Conservation (phyloP, 768 basidiomycete species). For the Boletellus sp. region DNA sequence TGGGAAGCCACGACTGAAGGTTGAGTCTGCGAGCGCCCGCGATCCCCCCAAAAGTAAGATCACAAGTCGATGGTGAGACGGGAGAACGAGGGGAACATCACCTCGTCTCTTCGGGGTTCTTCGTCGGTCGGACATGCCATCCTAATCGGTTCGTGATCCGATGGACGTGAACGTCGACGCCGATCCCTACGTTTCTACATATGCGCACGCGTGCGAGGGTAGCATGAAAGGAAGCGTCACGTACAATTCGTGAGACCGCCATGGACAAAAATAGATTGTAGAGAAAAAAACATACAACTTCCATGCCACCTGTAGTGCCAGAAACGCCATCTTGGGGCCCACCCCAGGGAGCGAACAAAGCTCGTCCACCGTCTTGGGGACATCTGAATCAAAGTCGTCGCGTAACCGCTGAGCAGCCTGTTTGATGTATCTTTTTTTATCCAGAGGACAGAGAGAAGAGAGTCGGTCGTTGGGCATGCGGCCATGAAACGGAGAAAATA, state of each 20-base stretch:
- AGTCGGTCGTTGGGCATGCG: neutral
- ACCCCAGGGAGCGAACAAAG: conserved; percentile 87
- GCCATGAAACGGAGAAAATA: neutral
- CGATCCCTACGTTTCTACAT: conserved; percentile 79
- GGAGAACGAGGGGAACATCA: conserved; percentile 25
- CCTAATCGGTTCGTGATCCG: conserved; percentile 89
- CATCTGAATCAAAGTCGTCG: conserved; percentile 75
- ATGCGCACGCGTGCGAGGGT: neutral
- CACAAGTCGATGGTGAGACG: no score
- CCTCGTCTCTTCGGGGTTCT: conserved; percentile 87
- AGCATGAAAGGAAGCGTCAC: no score
- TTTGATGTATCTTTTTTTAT: conserved; percentile 58
- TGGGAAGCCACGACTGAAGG: conserved; percentile 72
- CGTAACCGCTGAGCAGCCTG: conserved; percentile 64
- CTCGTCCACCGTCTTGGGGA: conserved; percentile 86
- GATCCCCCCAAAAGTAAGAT: neutral
- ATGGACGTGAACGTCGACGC: conserved; percentile 95
- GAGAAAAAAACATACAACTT: conserved; percentile 49
- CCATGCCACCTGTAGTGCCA: conserved; percentile 83
- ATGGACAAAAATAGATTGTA: neutral
- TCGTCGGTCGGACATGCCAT: conserved; percentile 87
- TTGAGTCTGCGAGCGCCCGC: neutral
- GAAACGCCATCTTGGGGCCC: conserved; percentile 95
- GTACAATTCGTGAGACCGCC: neutral
- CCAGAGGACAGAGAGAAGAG: neutral